Conservation (phyloP, 768 basidiomycete genomes). For the Serendipita indica region DNA sequence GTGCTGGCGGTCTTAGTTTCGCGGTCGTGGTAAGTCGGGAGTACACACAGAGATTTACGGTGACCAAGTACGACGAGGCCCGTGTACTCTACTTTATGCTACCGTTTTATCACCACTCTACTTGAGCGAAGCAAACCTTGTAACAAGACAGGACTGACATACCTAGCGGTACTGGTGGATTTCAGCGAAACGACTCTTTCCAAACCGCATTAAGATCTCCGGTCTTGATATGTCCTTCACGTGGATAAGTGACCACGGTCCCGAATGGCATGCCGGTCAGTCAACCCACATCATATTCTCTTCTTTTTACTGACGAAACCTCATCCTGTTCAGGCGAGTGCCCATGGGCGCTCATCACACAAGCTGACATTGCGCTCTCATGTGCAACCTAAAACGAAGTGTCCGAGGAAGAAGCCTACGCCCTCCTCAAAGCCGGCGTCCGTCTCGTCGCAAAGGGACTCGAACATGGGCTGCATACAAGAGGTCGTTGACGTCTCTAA, state of each 20-base stretch:
- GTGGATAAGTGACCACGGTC: not conserved
- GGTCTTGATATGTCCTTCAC: not conserved
- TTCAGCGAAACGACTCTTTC: not conserved
- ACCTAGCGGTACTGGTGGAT: not conserved
- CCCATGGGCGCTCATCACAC: conserved; percentile 51
- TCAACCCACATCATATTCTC: conserved; percentile 8
- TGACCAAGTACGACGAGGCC: too few relatives aligned
- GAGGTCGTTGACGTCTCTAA: conserved; percentile 64
- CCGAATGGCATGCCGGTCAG: conserved; percentile 23
- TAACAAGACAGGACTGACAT: not conserved
- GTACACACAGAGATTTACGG: too few relatives aligned
- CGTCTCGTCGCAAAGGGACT: conserved; percentile 62
- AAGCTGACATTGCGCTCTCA: conserved; percentile 54
- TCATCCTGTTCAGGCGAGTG: conserved; percentile 35
- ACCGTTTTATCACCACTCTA: too few relatives aligned
- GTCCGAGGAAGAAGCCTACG: conserved; percentile 51
- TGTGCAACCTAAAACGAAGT: conserved; percentile 62
- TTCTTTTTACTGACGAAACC: conserved; percentile 16
- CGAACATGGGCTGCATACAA: conserved; percentile 62
- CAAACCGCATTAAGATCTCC: not conserved
- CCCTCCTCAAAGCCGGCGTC: conserved; percentile 50
- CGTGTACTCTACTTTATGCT: too few relatives aligned
- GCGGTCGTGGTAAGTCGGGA: too few relatives aligned
- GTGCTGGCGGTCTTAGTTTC: too few relatives aligned
- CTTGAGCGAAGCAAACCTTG: too few relatives aligned